These are phyloP conservation scores for Calonectria henricotiae DNA, from an alignment of 2,329 filamentous ascomycete species.

Conservation along the genomic window DNA sequence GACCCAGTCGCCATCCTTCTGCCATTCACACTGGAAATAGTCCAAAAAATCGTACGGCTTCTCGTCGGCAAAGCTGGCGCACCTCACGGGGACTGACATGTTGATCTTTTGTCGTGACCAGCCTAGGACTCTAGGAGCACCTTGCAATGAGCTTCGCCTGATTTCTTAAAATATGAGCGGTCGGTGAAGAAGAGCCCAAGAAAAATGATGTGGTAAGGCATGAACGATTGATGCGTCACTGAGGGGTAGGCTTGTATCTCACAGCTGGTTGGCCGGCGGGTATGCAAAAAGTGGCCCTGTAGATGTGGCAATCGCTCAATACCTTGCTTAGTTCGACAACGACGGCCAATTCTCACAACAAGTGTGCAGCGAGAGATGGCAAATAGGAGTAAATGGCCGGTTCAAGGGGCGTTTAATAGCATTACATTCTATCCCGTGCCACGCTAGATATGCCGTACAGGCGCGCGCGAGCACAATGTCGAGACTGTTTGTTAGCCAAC, in stretches of 20 bases:
- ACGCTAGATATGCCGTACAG: background rate
- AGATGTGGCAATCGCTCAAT: slow-evolving; percentile 21
- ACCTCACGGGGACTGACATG: slow-evolving; percentile 24
- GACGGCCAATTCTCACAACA: background rate
- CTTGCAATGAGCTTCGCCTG: background rate
- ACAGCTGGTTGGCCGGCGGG: slow-evolving; percentile 4
- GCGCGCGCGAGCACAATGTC: background rate
- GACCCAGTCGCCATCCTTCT: slow-evolving; percentile 18
- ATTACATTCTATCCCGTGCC: background rate
- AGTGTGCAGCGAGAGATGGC: background rate
- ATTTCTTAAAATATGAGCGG: background rate
- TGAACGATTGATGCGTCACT: slow-evolving; percentile 20
- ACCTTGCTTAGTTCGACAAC: background rate
- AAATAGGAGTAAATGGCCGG: background rate
- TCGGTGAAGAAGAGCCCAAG: slow-evolving; percentile 12
- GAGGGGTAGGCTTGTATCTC: slow-evolving; percentile 10
- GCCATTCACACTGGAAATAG: slow-evolving; percentile 28
- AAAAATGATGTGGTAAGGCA: slow-evolving; percentile 1
- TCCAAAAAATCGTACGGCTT: slow-evolving; percentile 24
- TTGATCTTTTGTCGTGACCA: background rate
- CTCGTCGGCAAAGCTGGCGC: slow-evolving; percentile 35
- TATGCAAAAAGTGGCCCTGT: slow-evolving; percentile 17
- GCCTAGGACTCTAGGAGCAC: background rate
- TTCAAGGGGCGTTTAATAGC: background rate
- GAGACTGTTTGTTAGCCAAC: background rate